Conservation (phyloP, 345 rosid genomes). For the Dimocarpus longan region DNA sequence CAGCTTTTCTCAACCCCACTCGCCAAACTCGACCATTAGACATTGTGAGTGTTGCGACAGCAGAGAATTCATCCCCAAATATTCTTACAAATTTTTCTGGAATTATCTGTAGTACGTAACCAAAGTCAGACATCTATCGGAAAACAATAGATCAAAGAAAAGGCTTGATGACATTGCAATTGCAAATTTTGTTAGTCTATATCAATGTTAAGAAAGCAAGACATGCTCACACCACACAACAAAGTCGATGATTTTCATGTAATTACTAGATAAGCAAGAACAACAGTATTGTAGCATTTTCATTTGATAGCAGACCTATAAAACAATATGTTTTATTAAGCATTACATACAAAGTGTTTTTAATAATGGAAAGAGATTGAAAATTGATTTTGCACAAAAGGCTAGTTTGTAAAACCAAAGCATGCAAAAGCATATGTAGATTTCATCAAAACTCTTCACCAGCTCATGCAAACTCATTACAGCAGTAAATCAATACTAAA, state of each 20-base stretch:
- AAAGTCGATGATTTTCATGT: background rate
- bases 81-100: constrained; percentile 40
- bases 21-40: constrained; percentile 43
- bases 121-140: background rate
- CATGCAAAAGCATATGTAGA: background rate
- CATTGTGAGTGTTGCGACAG: constrained; percentile 28
- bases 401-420: too few species aligned
- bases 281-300: too few species aligned
- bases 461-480: too few species aligned
- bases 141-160: background rate
- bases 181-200: background rate
- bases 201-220: background rate
- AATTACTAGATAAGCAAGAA: background rate
- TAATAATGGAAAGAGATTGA: too few species aligned
- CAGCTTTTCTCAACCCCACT: constrained; percentile 34
- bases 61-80: constrained; percentile 40
- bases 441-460: background rate
- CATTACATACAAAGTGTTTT: background rate
- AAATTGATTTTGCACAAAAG: too few species aligned
- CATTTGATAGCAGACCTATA: too few species aligned
- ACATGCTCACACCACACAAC: too few species aligned
- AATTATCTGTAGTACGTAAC: constrained; percentile 31
- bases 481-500: too few species aligned
- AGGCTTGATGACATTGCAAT: background rate
- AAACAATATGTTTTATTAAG: too few species aligned